Base-by-base conservation (phyloP, 257 asterid species). In the Lycium barbarum region DNA sequence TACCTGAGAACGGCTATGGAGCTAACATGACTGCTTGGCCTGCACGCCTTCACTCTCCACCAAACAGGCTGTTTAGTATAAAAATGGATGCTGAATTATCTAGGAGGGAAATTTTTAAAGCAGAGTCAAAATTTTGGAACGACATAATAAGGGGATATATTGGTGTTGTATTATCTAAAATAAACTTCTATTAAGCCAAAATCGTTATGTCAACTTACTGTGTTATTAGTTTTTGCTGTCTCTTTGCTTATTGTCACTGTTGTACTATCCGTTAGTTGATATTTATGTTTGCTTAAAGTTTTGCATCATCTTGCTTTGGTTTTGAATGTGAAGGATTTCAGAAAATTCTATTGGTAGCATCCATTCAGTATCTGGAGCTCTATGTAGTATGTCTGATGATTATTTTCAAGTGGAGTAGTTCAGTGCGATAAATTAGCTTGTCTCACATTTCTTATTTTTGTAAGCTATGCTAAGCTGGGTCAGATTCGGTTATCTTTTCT, bases 1-100 rank as follows among this genome's bases (percentile, higher is more conserved):
- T 91, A 80, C 93, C 93, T 11, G 92, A 91, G 45, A 91, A 88
- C 12, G 91, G 93, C 10, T 89, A 88, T 49, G 95, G 93, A 83
- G 87, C 91, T 70, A 93, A 91, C 70, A 33, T 85, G 26, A 67
- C 91, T 2, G 84, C 85, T 45, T 90, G 97, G 95, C 92, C 95
- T 4, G 91, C 89, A 62, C 93, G 97, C 36, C 90, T 93, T 54
- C 94, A 90, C 58, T 85, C 84, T 80, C 95, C 97, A 38, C 93
- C 91, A 3, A 88, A 85, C 66, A 84, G 97, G 84, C 93, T 93
- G 76, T 87, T 87, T 72, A 88, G 87, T 87, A 91, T 91, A 81
- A 79, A 86, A 84, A 93, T 93, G 93, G 96, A 93, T 84, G 94
- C 96, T 55, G 45, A 80, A 33, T 88, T 82, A 20, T 89, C 94